These are phyloP conservation scores for Petunia secreta DNA, from an alignment of 257 asterid species.

Conservation along the genomic window DNA sequence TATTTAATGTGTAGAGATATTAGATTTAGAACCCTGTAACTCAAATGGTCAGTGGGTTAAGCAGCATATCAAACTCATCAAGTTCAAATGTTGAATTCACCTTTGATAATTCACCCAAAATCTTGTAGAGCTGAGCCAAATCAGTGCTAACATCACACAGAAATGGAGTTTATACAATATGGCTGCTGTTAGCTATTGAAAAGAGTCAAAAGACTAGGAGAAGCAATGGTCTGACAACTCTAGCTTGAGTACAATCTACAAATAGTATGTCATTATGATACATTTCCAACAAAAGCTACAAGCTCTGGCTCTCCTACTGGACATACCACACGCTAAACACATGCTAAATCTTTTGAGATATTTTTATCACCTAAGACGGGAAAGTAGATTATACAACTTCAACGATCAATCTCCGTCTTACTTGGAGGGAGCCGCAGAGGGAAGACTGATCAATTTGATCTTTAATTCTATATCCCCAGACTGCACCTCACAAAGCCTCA, in stretches of 20 bases:
- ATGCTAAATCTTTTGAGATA: constrained; percentile 12
- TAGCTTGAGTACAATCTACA: not conserved
- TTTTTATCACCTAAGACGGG: not conserved
- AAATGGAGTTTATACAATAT: not conserved
- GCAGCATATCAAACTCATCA: too few relatives aligned
- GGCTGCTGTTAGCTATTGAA: constrained; percentile 13
- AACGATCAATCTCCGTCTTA: constrained; percentile 17
- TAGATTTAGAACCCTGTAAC: too few relatives aligned
- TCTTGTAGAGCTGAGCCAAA: not conserved
- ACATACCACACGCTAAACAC: not conserved
- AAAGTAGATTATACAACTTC: not conserved
- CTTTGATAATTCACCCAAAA: too few relatives aligned
- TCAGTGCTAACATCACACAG: not conserved
- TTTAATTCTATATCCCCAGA: constrained; percentile 52
- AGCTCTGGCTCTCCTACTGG: constrained; percentile 10
- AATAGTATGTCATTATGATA: not conserved
- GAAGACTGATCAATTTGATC: constrained; percentile 42
- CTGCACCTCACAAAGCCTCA: constrained; percentile 54
- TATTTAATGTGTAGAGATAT: not conserved
- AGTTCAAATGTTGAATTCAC: too few relatives aligned
- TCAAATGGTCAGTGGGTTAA: too few relatives aligned
- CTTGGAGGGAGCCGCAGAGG: constrained; percentile 34
- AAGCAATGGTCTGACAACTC: not conserved
- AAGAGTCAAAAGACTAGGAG: not conserved
- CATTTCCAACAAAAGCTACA: constrained; percentile 15